Evolutionary conservation across 768 basidiomycete genomes (phyloP), one percentile per base, ranked within the genome.

Genomic region (Artomyces pyxidatus): DNA sequence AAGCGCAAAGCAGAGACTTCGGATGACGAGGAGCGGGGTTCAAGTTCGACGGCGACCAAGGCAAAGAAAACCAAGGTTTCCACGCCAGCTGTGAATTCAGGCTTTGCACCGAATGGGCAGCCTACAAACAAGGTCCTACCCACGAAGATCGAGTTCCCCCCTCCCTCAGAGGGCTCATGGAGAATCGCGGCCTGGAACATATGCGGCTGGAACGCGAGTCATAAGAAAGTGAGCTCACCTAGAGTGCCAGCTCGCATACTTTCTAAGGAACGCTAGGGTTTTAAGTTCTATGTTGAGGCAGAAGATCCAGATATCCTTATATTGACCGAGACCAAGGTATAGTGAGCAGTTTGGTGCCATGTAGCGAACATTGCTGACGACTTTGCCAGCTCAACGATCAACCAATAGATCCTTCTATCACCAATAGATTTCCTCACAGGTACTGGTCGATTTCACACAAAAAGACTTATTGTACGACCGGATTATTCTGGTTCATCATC

Each of bases 281-380:
- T 94, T 68, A 83, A 80, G 57, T 61, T 70, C 58, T 94, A 94
- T 60, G 71, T 92, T 27, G 82, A 88, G 55, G 88, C 88, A 1
- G 91, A 94, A 58, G 82, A 92, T 59, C 80, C 91, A 0, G 91
- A 94, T 60, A 71, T 94, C 23, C 70, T 93, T 21, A 75, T 93
- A 14, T 68, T 94, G 37, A 89, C 87, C 0, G 91, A 94, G 68
- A 92, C 89, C 9, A 94, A 92, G 73, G 88, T 80, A 35, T 22
- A 60, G 8, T 19, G 25, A 23, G 27, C 32, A 11, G 32, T 41
- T 39, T 29, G 35, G 21, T 42, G 35, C 12, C 17, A 5, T 12
- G 43, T 19, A 38, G 23, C 25, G 26, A 21, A 25, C 17, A 38
- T 29, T 11, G 16, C 30, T 35, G 25, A 49, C 35, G 14, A 8